Evolutionary conservation across 2,329 filamentous ascomycete genomes (phyloP).

Genomic region (Colletotrichum orchidophilum): DNA sequence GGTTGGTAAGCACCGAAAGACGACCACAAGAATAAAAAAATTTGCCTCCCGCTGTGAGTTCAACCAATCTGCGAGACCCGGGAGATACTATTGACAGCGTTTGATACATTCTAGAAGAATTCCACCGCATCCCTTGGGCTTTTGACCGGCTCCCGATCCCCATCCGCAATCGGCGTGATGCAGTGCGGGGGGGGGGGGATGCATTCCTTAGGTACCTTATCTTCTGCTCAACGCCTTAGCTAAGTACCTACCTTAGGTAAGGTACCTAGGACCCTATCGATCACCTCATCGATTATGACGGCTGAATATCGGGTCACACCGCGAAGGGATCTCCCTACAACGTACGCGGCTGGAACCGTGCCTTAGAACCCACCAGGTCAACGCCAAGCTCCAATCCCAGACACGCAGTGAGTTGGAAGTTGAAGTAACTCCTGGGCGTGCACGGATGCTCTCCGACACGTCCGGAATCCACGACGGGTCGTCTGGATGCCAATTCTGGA

Average conservation of each 20-base stretch:
- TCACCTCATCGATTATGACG: background rate
- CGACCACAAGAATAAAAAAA: background rate
- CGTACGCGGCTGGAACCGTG: background rate
- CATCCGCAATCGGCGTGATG: slow-evolving; percentile 1
- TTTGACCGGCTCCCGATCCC: background rate
- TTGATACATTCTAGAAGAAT: slow-evolving; percentile 16
- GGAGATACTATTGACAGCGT: too few relatives aligned
- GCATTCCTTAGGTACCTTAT: background rate
- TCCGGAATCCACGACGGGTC: background rate
- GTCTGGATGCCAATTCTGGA: background rate
- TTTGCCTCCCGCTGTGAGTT: background rate
- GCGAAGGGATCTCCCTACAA: background rate
- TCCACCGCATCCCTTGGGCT: background rate
- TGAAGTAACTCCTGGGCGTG: background rate
- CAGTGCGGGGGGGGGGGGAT: background rate
- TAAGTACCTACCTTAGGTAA: too few relatives aligned
- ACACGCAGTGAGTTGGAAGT: slow-evolving; percentile 1
- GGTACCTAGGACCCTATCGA: background rate
- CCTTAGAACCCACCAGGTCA: background rate
- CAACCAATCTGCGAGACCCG: too few relatives aligned
- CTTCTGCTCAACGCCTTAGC: too few relatives aligned
- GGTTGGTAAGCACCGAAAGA: slow-evolving; percentile 27
- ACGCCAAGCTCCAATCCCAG: slow-evolving; percentile 11
- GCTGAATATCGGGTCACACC: background rate
- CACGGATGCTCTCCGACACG: slow-evolving; percentile 10